Evolutionary conservation across 768 basidiomycete species (phyloP).

Genomic region (Hebeloma cylindrosporum): DNA sequence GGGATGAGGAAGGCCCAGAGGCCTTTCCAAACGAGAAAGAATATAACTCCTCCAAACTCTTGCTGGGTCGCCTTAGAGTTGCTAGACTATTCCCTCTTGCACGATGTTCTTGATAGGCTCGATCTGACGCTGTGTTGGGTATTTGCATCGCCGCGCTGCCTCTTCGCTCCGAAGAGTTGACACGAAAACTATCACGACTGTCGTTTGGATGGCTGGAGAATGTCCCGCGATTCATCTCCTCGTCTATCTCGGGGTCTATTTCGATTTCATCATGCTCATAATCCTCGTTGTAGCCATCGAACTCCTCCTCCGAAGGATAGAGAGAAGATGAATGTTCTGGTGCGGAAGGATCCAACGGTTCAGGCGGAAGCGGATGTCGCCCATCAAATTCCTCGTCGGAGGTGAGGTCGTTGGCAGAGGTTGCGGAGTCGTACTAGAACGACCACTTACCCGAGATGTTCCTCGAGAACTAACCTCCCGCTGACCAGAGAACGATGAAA

Average conservation of each 20-base stretch:
- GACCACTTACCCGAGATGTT: slow-evolving; percentile 25
- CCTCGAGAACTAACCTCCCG: slow-evolving; percentile 26
- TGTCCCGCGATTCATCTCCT: slow-evolving; percentile 30
- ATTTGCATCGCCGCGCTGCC: slow-evolving; percentile 66
- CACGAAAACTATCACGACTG: slow-evolving; percentile 20
- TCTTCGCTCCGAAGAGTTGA: slow-evolving; percentile 32
- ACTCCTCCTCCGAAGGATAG: slow-evolving; percentile 29
- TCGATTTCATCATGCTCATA: slow-evolving; percentile 45
- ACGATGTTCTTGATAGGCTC: slow-evolving; percentile 28
- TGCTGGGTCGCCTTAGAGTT: slow-evolving; percentile 60
- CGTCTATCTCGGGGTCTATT: slow-evolving; percentile 37
- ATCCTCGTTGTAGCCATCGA: slow-evolving; percentile 40
- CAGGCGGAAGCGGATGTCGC: slow-evolving; percentile 31
- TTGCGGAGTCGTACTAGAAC: slow-evolving; percentile 35
- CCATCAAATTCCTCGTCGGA: slow-evolving; percentile 38
- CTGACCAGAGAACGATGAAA: slow-evolving; percentile 40
- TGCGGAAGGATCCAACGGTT: slow-evolving; percentile 7
- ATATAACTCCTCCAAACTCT: slow-evolving; percentile 52
- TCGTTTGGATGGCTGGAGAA: slow-evolving; percentile 21
- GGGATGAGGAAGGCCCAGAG: slow-evolving; percentile 10
- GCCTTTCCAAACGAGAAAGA: slow-evolving; percentile 18
- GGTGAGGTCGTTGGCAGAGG: slow-evolving; percentile 35
- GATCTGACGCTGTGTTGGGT: slow-evolving; percentile 35
- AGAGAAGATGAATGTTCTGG: slow-evolving; percentile 16
- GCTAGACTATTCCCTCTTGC: slow-evolving; percentile 58